Evolutionary conservation across 768 basidiomycete species (phyloP).

Genomic region (Kwoniella shandongensis): DNA sequence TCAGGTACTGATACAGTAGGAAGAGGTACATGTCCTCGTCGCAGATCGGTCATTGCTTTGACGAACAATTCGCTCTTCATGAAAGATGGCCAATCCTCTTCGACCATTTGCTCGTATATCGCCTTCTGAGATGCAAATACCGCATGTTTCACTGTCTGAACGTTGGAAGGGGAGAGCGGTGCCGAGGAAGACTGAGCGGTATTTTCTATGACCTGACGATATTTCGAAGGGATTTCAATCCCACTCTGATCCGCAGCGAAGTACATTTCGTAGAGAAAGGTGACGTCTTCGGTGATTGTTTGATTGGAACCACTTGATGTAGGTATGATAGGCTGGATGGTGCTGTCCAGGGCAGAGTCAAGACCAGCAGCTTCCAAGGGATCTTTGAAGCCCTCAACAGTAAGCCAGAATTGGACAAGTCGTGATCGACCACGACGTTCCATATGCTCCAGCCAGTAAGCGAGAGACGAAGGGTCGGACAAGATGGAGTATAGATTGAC

Average conservation of each 20-base stretch:
- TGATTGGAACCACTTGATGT: conserved; percentile 56
- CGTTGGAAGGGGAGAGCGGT: conserved; percentile 59
- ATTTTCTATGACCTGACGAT: conserved; percentile 66
- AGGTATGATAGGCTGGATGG: conserved; percentile 64
- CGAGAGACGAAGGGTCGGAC: conserved; percentile 81
- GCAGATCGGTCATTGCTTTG: conserved; percentile 68
- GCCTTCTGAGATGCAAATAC: conserved; percentile 82
- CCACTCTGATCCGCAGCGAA: conserved; percentile 63
- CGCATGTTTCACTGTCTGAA: conserved; percentile 61
- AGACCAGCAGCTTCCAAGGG: conserved; percentile 71
- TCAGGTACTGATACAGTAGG: background rate
- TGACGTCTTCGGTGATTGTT: conserved; percentile 79
- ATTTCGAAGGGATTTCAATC: conserved; percentile 65
- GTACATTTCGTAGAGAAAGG: conserved; percentile 84
- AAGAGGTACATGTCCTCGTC: conserved; percentile 7
- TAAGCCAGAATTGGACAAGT: conserved; percentile 95
- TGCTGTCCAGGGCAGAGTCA: conserved; percentile 57
- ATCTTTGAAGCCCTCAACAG: conserved; percentile 96
- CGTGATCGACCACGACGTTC: conserved; percentile 80
- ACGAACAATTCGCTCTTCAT: conserved; percentile 87
- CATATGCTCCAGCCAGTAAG: conserved; percentile 98
- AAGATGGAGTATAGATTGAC: conserved; percentile 58
- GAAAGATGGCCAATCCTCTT: conserved; percentile 82
- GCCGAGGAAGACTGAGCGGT: conserved; percentile 47
- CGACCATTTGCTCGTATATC: conserved; percentile 84